A percentile compares a stretch with the other conserved stretches of the same genome.
phyloP scores from a whole-genome alignment of 2,329 filamentous ascomycete species.

The Thelonectria rubi region DNA sequence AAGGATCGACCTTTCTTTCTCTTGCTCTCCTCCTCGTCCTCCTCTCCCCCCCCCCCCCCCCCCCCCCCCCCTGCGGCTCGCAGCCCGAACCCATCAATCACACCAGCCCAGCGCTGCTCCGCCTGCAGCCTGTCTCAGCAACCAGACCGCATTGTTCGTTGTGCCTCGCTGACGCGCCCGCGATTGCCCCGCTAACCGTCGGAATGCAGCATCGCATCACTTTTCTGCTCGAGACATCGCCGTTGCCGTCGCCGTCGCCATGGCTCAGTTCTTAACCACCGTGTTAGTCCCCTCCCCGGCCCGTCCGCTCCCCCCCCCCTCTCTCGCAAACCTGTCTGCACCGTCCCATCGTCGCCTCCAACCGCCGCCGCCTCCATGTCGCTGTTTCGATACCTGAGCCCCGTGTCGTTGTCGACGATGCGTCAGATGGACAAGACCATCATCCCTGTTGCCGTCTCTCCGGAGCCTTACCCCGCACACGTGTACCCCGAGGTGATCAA shows the following conservation, averaged over 20 bases:
- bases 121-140: slow-evolving; percentile 28
- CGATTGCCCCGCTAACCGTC: slow-evolving; percentile 54
- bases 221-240: slow-evolving; percentile 20
- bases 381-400: slow-evolving; percentile 47
- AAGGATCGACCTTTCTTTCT: too few species aligned
- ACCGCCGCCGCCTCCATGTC: slow-evolving; percentile 23
- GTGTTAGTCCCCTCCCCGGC: slow-evolving; percentile 48
- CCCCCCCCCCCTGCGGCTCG: neutral
- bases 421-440: slow-evolving; percentile 44
- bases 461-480: slow-evolving; percentile 17
- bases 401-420: slow-evolving; percentile 46
- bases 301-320: too few species aligned
- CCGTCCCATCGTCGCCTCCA: neutral
- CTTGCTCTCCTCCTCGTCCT: neutral
- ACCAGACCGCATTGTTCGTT: slow-evolving; percentile 29
- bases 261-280: slow-evolving; percentile 55
- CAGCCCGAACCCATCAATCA: slow-evolving; percentile 8
- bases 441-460: slow-evolving; percentile 42
- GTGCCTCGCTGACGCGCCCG: slow-evolving; percentile 20
- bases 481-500: slow-evolving; percentile 1
- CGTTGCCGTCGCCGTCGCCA: slow-evolving; percentile 35
- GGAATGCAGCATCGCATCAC: slow-evolving; percentile 48
- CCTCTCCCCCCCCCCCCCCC: neutral
- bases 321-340: slow-evolving; percentile 1
- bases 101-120: neutral